phyloP scores from a whole-genome alignment of 2,329 filamentous ascomycete genomes.

The Phialophora verrucosa region DNA sequence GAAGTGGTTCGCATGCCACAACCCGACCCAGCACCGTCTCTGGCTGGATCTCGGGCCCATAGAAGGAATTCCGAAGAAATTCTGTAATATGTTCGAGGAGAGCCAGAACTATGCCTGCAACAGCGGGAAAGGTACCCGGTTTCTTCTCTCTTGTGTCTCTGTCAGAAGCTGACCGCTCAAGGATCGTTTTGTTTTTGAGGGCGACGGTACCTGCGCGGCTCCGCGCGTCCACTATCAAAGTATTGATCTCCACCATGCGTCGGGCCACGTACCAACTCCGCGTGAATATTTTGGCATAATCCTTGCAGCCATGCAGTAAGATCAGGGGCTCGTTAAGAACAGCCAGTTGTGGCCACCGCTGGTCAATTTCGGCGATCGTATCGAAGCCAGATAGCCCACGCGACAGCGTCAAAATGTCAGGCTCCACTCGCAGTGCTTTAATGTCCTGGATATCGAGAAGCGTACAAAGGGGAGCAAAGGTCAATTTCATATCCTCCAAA shows the following conservation, averaged over 20 bases:
- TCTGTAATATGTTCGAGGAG: too few species aligned
- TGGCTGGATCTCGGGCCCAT: too few species aligned
- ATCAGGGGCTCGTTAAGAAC: constrained; percentile 28
- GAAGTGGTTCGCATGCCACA: constrained; percentile 40
- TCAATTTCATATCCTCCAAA: constrained; percentile 24
- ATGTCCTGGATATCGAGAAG: constrained; percentile 5
- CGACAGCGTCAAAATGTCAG: not conserved
- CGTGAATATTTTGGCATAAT: constrained; percentile 14
- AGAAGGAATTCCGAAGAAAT: too few species aligned
- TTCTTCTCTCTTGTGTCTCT: not conserved
- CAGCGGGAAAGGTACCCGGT: constrained; percentile 4
- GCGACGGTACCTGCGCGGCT: not conserved
- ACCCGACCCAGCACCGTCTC: constrained; percentile 2
- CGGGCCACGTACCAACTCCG: constrained; percentile 26
- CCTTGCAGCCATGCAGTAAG: constrained; percentile 7
- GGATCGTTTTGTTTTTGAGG: constrained; percentile 24
- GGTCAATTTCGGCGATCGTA: not conserved
- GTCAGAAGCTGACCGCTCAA: constrained; percentile 24
- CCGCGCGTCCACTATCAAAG: constrained; percentile 12
- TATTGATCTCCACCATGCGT: constrained; percentile 18
- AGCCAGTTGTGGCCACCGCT: constrained; percentile 17
- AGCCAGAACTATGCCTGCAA: not conserved
- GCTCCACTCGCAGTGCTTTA: constrained; percentile 12
- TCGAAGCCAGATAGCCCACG: constrained; percentile 7
- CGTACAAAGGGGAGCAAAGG: not conserved